Evolutionary conservation across 2,329 filamentous ascomycete genomes (phyloP).

Genomic region (Colletotrichum tofieldiae): DNA sequence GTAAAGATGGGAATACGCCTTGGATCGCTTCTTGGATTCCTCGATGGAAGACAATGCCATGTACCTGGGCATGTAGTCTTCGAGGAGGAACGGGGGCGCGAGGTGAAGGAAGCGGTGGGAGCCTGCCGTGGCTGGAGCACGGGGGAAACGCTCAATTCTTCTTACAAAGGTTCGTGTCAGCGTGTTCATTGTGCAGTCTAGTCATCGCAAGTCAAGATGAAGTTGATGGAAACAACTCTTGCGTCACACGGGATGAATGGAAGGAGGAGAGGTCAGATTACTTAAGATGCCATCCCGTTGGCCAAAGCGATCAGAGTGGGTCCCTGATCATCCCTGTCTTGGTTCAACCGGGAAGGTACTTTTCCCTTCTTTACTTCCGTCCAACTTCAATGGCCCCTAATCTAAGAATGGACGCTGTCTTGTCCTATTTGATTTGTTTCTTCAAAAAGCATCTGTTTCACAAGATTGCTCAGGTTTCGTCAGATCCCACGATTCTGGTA

Average conservation of each 20-base stretch:
- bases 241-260: constrained; percentile 17
- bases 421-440: background rate
- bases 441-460: background rate
- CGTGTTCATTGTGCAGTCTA: constrained; percentile 16
- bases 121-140: background rate
- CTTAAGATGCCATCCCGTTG: constrained; percentile 24
- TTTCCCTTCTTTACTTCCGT: background rate
- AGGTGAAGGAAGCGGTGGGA: constrained; percentile 62
- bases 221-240: constrained; percentile 3
- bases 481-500: background rate
- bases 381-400: background rate
- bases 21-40: constrained; percentile 80
- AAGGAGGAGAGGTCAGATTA: constrained; percentile 24
- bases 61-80: constrained; percentile 82
- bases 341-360: background rate
- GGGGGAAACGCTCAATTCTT: background rate
- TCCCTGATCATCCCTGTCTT: background rate
- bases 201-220: background rate
- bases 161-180: constrained; percentile 1
- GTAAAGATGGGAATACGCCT: constrained; percentile 81
- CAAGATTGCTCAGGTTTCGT: background rate
- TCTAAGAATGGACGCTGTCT: too few species aligned
- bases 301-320: constrained; percentile 3
- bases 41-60: constrained; percentile 78
- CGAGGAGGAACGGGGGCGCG: constrained; percentile 78